Evolutionary conservation across 2,329 filamentous ascomycete species (phyloP).

Genomic region (Pseudopyricularia cyperi): DNA sequence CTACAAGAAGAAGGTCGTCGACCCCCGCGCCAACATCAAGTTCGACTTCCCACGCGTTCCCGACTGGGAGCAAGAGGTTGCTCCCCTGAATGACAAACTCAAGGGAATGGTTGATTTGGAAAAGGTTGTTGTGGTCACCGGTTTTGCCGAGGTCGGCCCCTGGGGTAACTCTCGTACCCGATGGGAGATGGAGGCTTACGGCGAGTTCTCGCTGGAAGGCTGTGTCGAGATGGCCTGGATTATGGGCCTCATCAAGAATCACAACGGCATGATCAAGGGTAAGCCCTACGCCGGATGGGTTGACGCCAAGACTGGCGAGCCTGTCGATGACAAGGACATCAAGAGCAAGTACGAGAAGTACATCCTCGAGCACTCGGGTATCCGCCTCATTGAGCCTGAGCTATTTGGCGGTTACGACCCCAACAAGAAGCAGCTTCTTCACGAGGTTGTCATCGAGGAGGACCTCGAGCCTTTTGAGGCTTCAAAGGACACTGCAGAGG

Average conservation of each 20-base stretch:
- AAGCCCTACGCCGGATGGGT: constrained; percentile 96
- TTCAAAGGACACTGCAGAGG: constrained; percentile 91
- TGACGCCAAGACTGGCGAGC: constrained; percentile 84
- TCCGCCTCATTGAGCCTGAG: constrained; percentile 94
- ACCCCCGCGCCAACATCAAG: constrained; percentile 95
- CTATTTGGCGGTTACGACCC: constrained; percentile 95
- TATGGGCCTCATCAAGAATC: constrained; percentile 98
- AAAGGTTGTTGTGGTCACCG: constrained; percentile 94
- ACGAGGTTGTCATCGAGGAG: constrained; percentile 95
- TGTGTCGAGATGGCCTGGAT: constrained; percentile 99
- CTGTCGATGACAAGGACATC: constrained; percentile 95
- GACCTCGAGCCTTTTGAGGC: constrained; percentile 95
- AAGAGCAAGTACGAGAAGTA: constrained; percentile 96
- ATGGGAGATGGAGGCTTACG: constrained; percentile 98
- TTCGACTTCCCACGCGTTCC: constrained; percentile 87
- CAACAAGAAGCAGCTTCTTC: constrained; percentile 95
- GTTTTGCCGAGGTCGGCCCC: constrained; percentile 89
- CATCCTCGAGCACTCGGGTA: constrained; percentile 93
- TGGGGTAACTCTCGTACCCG: constrained; percentile 98
- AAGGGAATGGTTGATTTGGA: constrained; percentile 98
- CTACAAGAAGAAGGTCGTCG: constrained; percentile 87
- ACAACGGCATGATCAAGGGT: constrained; percentile 92
- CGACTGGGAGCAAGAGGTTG: constrained; percentile 82
- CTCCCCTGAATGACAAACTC: constrained; percentile 74
- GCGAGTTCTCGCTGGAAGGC: constrained; percentile 92